Evolutionary conservation across 768 basidiomycete species (phyloP), one percentile per base, ranked within the genome.

Genomic region (Mycena polygramma): DNA sequence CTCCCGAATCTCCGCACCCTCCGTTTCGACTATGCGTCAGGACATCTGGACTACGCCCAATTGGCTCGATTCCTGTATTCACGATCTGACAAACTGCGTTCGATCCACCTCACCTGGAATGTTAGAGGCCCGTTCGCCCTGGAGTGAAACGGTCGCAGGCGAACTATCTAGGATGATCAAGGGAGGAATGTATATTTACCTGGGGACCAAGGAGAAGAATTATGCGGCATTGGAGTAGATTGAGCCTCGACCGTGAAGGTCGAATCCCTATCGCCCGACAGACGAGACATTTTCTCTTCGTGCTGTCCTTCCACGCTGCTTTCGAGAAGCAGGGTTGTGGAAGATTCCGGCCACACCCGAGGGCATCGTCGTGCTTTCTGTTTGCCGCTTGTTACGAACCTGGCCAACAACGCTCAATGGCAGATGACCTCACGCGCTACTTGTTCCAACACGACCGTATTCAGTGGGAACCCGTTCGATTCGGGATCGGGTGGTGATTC

Each of bases 221-320:
- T 46, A 46, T 17, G 45, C 19, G 6, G 19, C 45, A 46, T 8
- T 46, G 6, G 45, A 46, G n/a, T n/a, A n/a, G n/a, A n/a, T n/a
- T n/a, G n/a, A n/a, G n/a, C n/a, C n/a, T n/a, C n/a, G n/a, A n/a
- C n/a, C n/a, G n/a, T n/a, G n/a, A n/a, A n/a, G n/a, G n/a, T n/a
- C n/a, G n/a, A n/a, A n/a, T n/a, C n/a, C n/a, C n/a, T n/a, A n/a
- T n/a, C n/a, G n/a, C n/a, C n/a, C n/a, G n/a, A n/a, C n/a, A n/a
- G n/a, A n/a, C n/a, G n/a, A n/a, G n/a, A 30, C 69, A 70, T 22
- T 54, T 64, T 41, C 69, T 53, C 24, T 52, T 53, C n/a, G 49
- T 46, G 11, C 22, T 19, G 24, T 43, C 24, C 2, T 53, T 46
- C 57, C 48, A 43, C 13, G 37, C 69, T 6, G 13, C 5, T 3